Percentiles rank a stretch among this genome's conserved stretches.
Conservation (phyloP, 176 grass and related monocot species). For the Phyllostachys edulis region DNA sequence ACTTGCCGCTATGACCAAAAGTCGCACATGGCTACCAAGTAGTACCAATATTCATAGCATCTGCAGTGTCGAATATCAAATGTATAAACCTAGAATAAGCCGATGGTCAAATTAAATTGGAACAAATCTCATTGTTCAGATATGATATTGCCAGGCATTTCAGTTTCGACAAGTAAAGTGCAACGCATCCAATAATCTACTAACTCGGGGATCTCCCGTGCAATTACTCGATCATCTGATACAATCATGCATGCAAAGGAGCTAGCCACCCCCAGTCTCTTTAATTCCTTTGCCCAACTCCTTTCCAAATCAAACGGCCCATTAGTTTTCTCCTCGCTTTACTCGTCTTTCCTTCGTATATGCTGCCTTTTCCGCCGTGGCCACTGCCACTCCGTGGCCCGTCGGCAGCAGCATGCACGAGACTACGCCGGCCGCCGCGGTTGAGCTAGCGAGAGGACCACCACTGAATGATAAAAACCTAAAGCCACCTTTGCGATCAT, state of each 20-base stretch:
- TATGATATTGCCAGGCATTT: too few relatives aligned
- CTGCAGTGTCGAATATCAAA: background rate
- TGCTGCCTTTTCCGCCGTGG: background rate
- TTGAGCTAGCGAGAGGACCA: background rate
- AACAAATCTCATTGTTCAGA: background rate
- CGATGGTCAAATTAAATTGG: background rate
- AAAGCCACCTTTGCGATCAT: slow-evolving; percentile 24
- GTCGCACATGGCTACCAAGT: background rate
- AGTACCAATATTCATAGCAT: background rate
- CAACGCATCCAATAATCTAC: background rate
- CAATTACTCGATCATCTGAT: background rate
- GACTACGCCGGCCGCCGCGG: background rate
- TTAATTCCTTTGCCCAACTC: background rate
- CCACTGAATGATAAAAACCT: background rate
- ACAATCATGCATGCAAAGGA: background rate
- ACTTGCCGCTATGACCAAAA: background rate
- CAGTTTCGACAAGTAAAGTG: background rate
- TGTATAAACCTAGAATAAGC: background rate
- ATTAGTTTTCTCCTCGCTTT: background rate
- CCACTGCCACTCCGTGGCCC: background rate
- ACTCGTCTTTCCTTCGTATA: background rate
- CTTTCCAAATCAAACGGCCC: background rate
- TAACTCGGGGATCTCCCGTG: background rate
- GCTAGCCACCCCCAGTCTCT: background rate
- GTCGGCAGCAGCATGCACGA: background rate